Evolutionary conservation across 352 stramenopile species (phyloP), one percentile per base, ranked within the genome.

Genomic region (Pythium pyrilobum): DNA sequence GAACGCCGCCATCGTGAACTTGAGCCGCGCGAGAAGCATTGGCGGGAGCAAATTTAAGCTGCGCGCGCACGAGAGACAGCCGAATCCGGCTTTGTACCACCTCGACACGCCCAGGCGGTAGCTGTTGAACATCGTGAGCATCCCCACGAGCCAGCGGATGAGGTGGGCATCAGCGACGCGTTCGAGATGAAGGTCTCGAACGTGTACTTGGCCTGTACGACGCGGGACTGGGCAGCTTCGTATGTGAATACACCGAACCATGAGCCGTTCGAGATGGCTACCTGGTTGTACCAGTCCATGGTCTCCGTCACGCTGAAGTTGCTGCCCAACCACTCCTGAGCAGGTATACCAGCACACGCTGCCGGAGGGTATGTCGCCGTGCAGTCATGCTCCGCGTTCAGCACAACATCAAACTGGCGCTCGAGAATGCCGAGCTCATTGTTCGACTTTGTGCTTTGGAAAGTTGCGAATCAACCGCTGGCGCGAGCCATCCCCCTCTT

Each of bases 101-200:
- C 28, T 33, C 12, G 42, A 49, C 13, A 49, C 28, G 27, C 42
- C 42, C 13, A 31, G n/a, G 16, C 42, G 42, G 27, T 49, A 45
- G 27, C 34, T n/a, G 27, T 39, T 33, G 18, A 72, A 57, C 15
- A 83, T 61, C 25, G 66, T 46, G 15, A 56, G 18, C 67, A 81
- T 75, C 51, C 56, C 65, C 67, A 83, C 24, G 59, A 71, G 6
- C 54, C 21, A 18, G 40, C 29, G 12, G 6, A 32, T 31, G n/a
- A n/a, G n/a, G n/a, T 39, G 31, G 62, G 46, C 12, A 41, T 52
- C 27, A 77, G 29, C 3, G 66, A 75, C 0, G 67, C 41, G 34
- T 77, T 81, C 6, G 66, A 58, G 31, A 81, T 70, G 15, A 78
- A 42, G 15, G 60, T 71, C 49, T 73, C 64, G 45, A 63, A 67